A percentile compares a stretch with the other conserved stretches of the same genome.
These are phyloP conservation scores for Yueomyces sp. DNA, from an alignment of 1,139 yeast genomes.

Conservation along the genomic window DNA sequence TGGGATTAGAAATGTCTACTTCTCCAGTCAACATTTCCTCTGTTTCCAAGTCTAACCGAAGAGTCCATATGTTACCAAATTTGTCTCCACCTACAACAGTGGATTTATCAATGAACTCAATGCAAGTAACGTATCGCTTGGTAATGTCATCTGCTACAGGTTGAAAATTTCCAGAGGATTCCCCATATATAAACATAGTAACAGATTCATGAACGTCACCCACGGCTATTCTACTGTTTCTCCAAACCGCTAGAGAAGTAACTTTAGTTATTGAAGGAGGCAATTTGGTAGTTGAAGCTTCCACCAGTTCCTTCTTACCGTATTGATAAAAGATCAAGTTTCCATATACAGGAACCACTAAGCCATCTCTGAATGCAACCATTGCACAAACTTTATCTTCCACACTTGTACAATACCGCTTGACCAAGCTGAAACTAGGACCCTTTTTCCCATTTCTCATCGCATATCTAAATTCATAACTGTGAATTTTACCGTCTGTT, in stretches of 20 bases:
- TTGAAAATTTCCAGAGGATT: conserved; percentile 38
- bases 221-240: conserved; percentile 48
- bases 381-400: conserved; percentile 40
- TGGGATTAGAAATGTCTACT: conserved; percentile 7
- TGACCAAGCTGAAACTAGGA: conserved; percentile 24
- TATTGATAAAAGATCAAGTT: conserved; percentile 52
- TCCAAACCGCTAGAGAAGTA: conserved; percentile 34
- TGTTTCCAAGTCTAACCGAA: conserved; percentile 39
- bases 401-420: conserved; percentile 52
- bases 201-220: conserved; percentile 63
- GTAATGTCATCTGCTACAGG: conserved; percentile 61
- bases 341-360: conserved; percentile 48
- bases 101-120: conserved; percentile 52
- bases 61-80: conserved; percentile 66
- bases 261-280: conserved; percentile 32
- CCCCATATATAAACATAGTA: conserved; percentile 42
- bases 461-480: conserved; percentile 9
- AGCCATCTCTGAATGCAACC: conserved; percentile 43
- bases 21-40: conserved; percentile 5
- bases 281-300: conserved; percentile 41
- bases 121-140: conserved; percentile 52
- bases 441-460: conserved; percentile 8
- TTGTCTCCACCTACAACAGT: conserved; percentile 83
- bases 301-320: conserved; percentile 68
- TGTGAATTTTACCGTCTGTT: conserved; percentile 9